These are phyloP conservation scores for Phytophthora sansomeana DNA, from an alignment of 352 stramenopile genomes.

Conservation along the genomic window DNA sequence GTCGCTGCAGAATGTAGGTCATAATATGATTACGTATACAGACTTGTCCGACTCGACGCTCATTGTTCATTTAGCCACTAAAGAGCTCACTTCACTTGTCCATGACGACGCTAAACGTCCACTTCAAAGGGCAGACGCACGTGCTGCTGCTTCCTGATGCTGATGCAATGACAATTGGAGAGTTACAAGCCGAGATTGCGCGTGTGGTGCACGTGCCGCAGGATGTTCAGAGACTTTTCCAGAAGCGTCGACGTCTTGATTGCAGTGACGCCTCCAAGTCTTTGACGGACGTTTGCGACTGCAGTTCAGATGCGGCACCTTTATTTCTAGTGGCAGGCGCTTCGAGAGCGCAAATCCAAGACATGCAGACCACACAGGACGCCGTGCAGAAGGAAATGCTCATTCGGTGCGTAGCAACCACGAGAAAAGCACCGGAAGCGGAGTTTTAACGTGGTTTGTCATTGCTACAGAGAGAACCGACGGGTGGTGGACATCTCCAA, in stretches of 20 bases:
- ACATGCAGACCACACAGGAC: conserved; percentile 58
- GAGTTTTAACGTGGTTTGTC: not conserved
- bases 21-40: not conserved
- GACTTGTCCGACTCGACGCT: not conserved
- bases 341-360: conserved; percentile 51
- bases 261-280: conserved; percentile 23
- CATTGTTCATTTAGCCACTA: conserved; percentile 37
- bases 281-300: conserved; percentile 41
- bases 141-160: conserved; percentile 35
- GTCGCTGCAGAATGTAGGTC: no score
- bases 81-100: conserved; percentile 1
- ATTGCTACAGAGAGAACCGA: conserved; percentile 52
- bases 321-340: conserved; percentile 62
- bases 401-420: conserved; percentile 46
- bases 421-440: no score
- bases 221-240: conserved; percentile 69
- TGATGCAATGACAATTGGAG: conserved; percentile 33
- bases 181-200: conserved; percentile 53
- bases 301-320: conserved; percentile 18
- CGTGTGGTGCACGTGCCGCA: conserved; percentile 29
- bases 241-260: conserved; percentile 60
- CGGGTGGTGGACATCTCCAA: conserved; percentile 64
- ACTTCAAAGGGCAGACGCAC: conserved; percentile 55
- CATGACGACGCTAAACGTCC: conserved; percentile 50
- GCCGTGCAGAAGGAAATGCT: conserved; percentile 45